Percentiles rank a stretch among this genome's conserved stretches.
These are phyloP conservation scores for Voacanga thouarsii DNA, from an alignment of 257 asterid species.

Conservation along the genomic window DNA sequence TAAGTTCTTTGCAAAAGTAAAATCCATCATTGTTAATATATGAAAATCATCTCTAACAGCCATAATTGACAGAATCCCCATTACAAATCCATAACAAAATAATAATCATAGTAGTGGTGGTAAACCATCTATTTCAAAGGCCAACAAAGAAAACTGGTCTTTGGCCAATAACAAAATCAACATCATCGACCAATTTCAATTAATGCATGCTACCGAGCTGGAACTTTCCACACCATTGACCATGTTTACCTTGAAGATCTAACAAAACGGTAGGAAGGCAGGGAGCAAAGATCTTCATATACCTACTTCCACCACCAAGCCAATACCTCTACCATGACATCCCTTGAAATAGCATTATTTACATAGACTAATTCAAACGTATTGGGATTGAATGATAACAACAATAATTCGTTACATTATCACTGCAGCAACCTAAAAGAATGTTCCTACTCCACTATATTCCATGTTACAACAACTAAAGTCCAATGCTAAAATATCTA, in stretches of 20 bases:
- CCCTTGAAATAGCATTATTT: background rate
- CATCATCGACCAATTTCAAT: background rate
- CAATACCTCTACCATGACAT: background rate
- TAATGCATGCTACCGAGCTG: background rate
- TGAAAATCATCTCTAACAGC: background rate
- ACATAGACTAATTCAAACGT: background rate
- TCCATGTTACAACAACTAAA: background rate
- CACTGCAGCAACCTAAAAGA: no score
- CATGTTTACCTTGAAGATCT: background rate
- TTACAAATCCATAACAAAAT: background rate
- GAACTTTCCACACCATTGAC: background rate
- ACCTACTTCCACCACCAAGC: background rate
- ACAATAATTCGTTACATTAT: no score
- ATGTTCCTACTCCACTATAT: no score
- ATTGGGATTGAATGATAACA: background rate
- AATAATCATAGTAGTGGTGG: background rate
- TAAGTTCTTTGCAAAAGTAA: background rate
- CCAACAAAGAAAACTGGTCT: background rate
- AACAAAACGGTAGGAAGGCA: background rate
- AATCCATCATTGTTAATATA: background rate
- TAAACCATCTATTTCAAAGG: background rate
- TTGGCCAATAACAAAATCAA: background rate
- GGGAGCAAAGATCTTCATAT: background rate
- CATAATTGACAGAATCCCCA: background rate
- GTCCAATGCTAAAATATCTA: background rate